These are phyloP conservation scores for Barnettozyma botsteinii DNA, from an alignment of 805 yeast genomes.

Conservation along the genomic window DNA sequence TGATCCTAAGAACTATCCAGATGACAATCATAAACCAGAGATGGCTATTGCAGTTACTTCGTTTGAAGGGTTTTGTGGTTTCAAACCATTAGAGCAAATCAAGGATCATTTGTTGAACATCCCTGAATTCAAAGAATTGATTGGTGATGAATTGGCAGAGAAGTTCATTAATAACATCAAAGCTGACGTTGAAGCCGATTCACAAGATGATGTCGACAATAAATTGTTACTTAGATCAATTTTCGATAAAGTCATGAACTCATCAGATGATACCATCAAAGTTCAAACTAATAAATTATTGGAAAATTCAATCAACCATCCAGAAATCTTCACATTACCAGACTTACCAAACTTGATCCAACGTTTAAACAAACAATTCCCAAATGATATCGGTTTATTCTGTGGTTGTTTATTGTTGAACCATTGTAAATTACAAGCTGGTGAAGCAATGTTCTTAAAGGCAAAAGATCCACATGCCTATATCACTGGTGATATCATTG, in stretches of 20 bases:
- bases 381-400: slow-evolving; percentile 89
- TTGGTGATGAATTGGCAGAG: slow-evolving; percentile 55
- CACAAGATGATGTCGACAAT: slow-evolving; percentile 50
- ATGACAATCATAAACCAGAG: slow-evolving; percentile 98
- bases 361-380: slow-evolving; percentile 82
- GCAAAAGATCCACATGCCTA: slow-evolving; percentile 99
- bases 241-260: slow-evolving; percentile 80
- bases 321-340: slow-evolving; percentile 46
- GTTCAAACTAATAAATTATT: slow-evolving; percentile 61
- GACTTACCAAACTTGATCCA: slow-evolving; percentile 68
- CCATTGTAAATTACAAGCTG: slow-evolving; percentile 74
- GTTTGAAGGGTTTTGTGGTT: slow-evolving; percentile 97
- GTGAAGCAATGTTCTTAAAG: slow-evolving; percentile 94
- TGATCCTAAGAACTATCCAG: slow-evolving; percentile 95
- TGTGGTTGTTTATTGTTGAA: slow-evolving; percentile 92
- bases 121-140: slow-evolving; percentile 70
- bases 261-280: slow-evolving; percentile 54
- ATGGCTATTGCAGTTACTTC: slow-evolving; percentile 97
- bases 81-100: slow-evolving; percentile 81
- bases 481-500: slow-evolving; percentile 94
- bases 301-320: slow-evolving; percentile 51
- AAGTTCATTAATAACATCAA: slow-evolving; percentile 48
- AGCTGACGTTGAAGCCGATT: slow-evolving; percentile 27
- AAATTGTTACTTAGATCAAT: slow-evolving; percentile 65
- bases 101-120: slow-evolving; percentile 60